Conservation (phyloP, 768 basidiomycete species). For the Favolaschia claudopus region DNA sequence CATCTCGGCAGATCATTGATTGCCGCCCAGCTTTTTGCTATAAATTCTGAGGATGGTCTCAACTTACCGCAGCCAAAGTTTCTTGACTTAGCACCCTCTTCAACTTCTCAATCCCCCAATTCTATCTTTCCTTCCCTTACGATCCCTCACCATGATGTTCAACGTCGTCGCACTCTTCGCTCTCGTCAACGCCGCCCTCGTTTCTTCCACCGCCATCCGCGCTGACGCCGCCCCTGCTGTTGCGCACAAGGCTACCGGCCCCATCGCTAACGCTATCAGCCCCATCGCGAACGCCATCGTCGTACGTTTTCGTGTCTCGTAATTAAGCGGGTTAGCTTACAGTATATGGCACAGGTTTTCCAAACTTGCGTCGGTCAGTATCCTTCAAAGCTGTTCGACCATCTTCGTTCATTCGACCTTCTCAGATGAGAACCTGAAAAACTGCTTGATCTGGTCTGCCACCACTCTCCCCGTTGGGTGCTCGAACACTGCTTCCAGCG, state of each 20-base stretch:
- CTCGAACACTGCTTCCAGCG: conserved; percentile 17
- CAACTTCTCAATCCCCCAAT: background rate
- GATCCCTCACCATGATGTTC: conserved; percentile 19
- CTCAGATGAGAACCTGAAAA: conserved; percentile 12
- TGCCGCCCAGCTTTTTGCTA: background rate
- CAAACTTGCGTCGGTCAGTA: conserved; percentile 16
- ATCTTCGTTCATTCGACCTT: too few species aligned
- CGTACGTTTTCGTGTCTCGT: conserved; percentile 2
- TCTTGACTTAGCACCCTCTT: background rate
- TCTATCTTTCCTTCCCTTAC: background rate
- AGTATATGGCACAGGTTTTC: too few species aligned
- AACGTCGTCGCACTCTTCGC: conserved; percentile 21
- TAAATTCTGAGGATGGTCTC: too few species aligned
- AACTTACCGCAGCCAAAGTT: too few species aligned
- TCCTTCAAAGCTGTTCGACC: too few species aligned
- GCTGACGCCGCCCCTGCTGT: background rate
- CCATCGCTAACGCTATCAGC: background rate
- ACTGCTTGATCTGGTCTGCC: conserved; percentile 22
- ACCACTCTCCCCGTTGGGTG: conserved; percentile 25
- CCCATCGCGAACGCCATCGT: background rate
- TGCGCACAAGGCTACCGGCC: conserved; percentile 1
- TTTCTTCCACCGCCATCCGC: conserved; percentile 6
- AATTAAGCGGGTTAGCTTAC: too few species aligned
- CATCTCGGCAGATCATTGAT: too few species aligned
- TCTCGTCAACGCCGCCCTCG: conserved; percentile 18